Percentiles rank a stretch among this genome's conserved stretches.
Conservation (phyloP, 495 filamentous ascomycete species). For the Hypoxylon subgilvum region DNA sequence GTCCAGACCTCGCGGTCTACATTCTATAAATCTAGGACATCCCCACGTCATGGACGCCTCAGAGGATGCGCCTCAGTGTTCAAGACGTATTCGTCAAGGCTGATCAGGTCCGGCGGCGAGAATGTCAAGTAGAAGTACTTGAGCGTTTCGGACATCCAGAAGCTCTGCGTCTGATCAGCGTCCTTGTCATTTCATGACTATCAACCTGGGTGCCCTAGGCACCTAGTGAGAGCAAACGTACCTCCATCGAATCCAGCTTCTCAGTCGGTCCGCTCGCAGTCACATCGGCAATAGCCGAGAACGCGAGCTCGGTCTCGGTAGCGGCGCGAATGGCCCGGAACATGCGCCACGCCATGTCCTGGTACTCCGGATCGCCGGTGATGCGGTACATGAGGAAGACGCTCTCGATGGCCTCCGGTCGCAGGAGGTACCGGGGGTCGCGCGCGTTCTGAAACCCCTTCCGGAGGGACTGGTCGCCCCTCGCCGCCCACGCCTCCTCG, state of each 20-base stretch:
- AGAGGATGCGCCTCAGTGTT: conserved; percentile 90
- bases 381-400: conserved; percentile 66
- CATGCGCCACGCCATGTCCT: conserved; percentile 66
- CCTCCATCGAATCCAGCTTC: conserved; percentile 50
- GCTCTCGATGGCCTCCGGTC: conserved; percentile 67
- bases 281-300: conserved; percentile 51
- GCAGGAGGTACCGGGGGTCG: conserved; percentile 42
- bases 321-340: conserved; percentile 54
- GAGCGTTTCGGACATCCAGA: conserved; percentile 58
- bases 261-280: background rate
- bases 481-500: conserved; percentile 59
- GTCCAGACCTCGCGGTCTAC: background rate
- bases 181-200: background rate
- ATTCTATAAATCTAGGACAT: too few relatives aligned
- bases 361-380: conserved; percentile 58
- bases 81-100: conserved; percentile 76
- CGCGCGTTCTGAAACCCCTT: conserved; percentile 14
- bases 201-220: too few relatives aligned
- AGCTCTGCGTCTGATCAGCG: conserved; percentile 46
- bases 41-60: conserved; percentile 37
- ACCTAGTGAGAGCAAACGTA: conserved; percentile 22
- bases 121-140: conserved; percentile 80
- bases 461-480: conserved; percentile 6
- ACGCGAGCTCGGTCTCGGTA: conserved; percentile 53
- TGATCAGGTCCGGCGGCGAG: conserved; percentile 69